A percentile compares a stretch with the other conserved stretches of the same genome.
Evolutionary conservation across 2,329 filamentous ascomycete genomes (phyloP).

Genomic region (Clonostachys rosea): DNA sequence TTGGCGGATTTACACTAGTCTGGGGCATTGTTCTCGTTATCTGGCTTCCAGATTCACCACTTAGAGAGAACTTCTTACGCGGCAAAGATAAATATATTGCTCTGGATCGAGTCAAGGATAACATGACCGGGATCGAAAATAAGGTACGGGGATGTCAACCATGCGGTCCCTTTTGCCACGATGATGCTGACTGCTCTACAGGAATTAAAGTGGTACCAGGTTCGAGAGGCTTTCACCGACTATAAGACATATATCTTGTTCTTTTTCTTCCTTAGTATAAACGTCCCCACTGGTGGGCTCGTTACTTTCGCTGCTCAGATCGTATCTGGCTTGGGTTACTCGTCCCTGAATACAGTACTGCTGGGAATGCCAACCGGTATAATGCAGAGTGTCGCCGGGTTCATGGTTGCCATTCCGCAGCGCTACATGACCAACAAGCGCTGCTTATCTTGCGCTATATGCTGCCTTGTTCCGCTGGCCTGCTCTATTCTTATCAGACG

Average conservation of each 20-base stretch:
- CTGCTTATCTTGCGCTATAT: conserved; percentile 2
- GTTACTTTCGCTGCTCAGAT: conserved; percentile 20
- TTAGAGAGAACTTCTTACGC: too few relatives aligned
- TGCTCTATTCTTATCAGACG: not conserved
- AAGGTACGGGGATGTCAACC: too few relatives aligned
- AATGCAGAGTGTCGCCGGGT: too few relatives aligned
- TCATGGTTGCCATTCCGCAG: too few relatives aligned
- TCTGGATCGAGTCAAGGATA: too few relatives aligned
- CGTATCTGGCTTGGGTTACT: conserved; percentile 22
- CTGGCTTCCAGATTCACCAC: too few relatives aligned
- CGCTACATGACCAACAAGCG: conserved; percentile 4
- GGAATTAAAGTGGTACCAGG: conserved; percentile 33
- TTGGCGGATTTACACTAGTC: too few relatives aligned
- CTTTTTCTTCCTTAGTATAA: conserved; percentile 38
- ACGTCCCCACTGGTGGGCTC: conserved; percentile 50
- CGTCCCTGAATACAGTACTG: conserved; percentile 10
- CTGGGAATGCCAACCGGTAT: conserved; percentile 5
- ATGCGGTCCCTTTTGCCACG: too few relatives aligned
- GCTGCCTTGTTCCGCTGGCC: not conserved
- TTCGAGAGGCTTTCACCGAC: conserved; percentile 40
- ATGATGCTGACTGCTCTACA: too few relatives aligned
- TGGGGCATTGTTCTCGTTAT: too few relatives aligned
- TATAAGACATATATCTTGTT: conserved; percentile 51
- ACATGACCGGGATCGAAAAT: too few relatives aligned
- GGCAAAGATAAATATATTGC: too few relatives aligned